Base-by-base conservation (phyloP, 2,329 filamentous ascomycete genomes). In the Byssoonygena ceratinophila region DNA sequence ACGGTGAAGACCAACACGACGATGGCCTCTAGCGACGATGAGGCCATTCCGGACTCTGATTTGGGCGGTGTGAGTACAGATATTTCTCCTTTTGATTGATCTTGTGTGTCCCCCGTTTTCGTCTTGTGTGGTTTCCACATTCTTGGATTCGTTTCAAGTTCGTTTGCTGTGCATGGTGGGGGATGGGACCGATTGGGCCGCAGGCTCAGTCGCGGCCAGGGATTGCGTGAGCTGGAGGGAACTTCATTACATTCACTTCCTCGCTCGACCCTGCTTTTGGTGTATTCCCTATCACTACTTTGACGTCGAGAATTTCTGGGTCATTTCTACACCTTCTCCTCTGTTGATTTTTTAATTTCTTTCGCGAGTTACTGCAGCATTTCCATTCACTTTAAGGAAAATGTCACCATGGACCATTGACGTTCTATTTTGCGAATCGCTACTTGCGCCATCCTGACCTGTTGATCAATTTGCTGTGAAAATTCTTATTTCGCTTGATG, bases 21-120 rank as follows among this genome's bases (percentile, higher is more conserved):
- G 3, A 44, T 34, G 8, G 39, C 23, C 16, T 55, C 56, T 2
- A 58, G 59, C 23, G 54, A 61, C 47, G 59, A 58, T 9, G 53
- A 54, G 9, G 68, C 64, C 5, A 66, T 71, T 54, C 66, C 68
- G 7, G 62, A 67, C 6, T 66, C 66, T 6, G 70, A 72, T 59
- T 68, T 68, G 56, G 71, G 65, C 58, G 66, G 68, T 63, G 69
- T 70, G 54, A 55, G 66, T 32, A 20, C n/a, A n/a, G 25, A 23
- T 32, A 27, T 46, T 34, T 51, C 22, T 22, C 8, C 34, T 25
- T 40, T 14, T 16, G n/a, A n/a, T 45, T 16, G 14, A 31, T 45
- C 22, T 41, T 48, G 16, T 44, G 34, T 9, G 4, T 16, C 34
- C 14, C 34, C 14, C 4, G 3, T 16, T 37, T 37, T 27, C 14